Evolutionary conservation across 805 yeast genomes (phyloP), one percentile per base, ranked within the genome.

Genomic region (Kodamaea leandrae): DNA sequence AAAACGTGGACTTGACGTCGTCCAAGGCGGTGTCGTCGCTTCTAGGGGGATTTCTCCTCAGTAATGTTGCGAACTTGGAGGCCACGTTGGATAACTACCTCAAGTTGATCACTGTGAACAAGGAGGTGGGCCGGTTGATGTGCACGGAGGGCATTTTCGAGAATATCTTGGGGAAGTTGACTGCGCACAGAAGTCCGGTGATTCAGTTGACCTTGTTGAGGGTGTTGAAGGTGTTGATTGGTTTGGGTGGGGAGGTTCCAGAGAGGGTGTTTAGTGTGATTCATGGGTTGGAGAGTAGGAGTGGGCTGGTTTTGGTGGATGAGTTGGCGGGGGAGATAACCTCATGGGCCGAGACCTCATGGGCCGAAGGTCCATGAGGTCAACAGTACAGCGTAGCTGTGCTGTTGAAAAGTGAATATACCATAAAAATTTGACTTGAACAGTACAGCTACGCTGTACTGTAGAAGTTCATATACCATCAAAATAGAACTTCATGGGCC

Each of bases 51-150:
- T 64, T 74, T 29, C 50, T 70, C 44, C 45, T 71, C 32, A 60
- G 64, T 10, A 61, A 62, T 41, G 65, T 60, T 0, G 61, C 74
- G 12, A 74, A 68, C 44, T 51, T 71, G 39, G 78, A 74, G 46
- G 61, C 70, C 4, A 63, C 71, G 9, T 51, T 73, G 16, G 74
- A 68, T 16, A 66, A 58, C 30, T 63, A 71, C 37, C 58, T 64
- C 39, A 68, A 63, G 43, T 53, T 74, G 7, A 43, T 68, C 26
- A 51, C 53, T 6, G 40, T 46, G 4, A 47, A 58, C 43, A 32
- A 44, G 10, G 35, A 42, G 1, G 52, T 67, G 6, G 48, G 58
- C 3, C 34, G 34, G 4, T 34, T 41, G 3, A 60, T 70, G 64
- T 48, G 56, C 27, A 51, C 51, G 8, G 58, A 55, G 10, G 23